A percentile compares a stretch with the other conserved stretches of the same genome.
phyloP scores from a whole-genome alignment of 169 alveolate genomes.

The Eimeria maxima region DNA sequence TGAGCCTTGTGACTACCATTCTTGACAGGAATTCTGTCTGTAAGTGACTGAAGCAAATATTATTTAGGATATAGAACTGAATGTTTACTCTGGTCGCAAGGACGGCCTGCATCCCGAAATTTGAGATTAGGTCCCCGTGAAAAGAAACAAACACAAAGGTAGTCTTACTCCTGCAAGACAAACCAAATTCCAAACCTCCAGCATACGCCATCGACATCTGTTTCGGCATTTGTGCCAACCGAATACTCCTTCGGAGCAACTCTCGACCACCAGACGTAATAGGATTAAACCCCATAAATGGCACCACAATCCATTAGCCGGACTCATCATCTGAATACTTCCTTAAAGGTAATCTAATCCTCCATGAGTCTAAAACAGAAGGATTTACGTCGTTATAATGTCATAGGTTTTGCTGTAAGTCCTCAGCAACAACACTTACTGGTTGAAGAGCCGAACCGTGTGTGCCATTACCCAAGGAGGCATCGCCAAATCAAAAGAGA shows the following conservation, averaged over 20 bases:
- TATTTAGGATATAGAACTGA: not conserved
- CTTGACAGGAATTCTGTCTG: not conserved
- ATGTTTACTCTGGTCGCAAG: conserved; percentile 51
- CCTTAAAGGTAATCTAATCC: not conserved
- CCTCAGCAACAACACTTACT: not conserved
- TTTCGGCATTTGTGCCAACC: not conserved
- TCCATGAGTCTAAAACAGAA: not conserved
- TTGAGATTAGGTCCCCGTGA: conserved; percentile 70
- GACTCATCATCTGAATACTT: not conserved
- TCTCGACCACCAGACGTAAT: not conserved
- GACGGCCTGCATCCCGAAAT: conserved; percentile 61
- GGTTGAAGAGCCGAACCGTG: conserved; percentile 84
- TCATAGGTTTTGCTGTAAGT: not conserved
- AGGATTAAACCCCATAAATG: not conserved
- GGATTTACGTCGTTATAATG: not conserved
- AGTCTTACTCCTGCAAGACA: conserved; percentile 64
- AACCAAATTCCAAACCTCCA: not conserved
- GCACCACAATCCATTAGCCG: not conserved
- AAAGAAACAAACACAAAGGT: conserved; percentile 76
- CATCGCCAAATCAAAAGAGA: conserved; percentile 87
- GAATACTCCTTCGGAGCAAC: not conserved
- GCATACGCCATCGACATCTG: not conserved
- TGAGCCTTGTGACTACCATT: not conserved
- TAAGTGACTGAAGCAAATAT: not conserved
- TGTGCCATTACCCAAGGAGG: conserved; percentile 85